Conservation (phyloP, 345 rosid genomes). For the Erodium maritimum region DNA sequence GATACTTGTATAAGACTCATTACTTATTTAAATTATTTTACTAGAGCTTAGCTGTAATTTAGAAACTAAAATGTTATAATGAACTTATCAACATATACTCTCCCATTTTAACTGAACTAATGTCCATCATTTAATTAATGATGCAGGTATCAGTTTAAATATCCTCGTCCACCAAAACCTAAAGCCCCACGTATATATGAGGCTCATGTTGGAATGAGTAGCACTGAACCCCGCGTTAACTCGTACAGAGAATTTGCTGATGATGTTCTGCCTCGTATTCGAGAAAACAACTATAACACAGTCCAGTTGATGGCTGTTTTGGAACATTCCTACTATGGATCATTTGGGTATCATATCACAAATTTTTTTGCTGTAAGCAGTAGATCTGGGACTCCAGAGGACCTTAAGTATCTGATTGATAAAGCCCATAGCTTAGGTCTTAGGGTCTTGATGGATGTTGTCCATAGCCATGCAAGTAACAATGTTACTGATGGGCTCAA, state of each 20-base stretch:
- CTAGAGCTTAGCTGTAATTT: too few relatives aligned
- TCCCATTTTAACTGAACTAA: not conserved
- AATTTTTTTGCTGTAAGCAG: slow-evolving; percentile 73
- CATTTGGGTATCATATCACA: slow-evolving; percentile 71
- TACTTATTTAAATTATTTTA: too few relatives aligned
- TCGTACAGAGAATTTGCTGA: slow-evolving; percentile 75
- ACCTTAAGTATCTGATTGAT: slow-evolving; percentile 69
- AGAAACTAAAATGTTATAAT: too few relatives aligned
- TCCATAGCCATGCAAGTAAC: slow-evolving; percentile 74
- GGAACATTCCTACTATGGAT: slow-evolving; percentile 79
- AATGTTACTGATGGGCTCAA: slow-evolving; percentile 70
- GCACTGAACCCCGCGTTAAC: slow-evolving; percentile 54
- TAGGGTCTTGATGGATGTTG: slow-evolving; percentile 55
- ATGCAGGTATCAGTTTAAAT: slow-evolving; percentile 47
- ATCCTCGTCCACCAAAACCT: slow-evolving; percentile 58
- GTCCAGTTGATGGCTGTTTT: slow-evolving; percentile 71
- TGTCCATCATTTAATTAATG: slow-evolving; percentile 3
- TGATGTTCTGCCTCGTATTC: slow-evolving; percentile 58
- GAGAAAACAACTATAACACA: slow-evolving; percentile 58
- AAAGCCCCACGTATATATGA: slow-evolving; percentile 60
- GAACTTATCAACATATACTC: not conserved
- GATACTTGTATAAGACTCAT: too few relatives aligned
- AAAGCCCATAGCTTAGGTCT: slow-evolving; percentile 75
- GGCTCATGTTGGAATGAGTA: slow-evolving; percentile 82
- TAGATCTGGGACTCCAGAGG: slow-evolving; percentile 74